These are phyloP conservation scores for Populus hybrid DNA, from an alignment of 441 rosid genomes.

Conservation along the genomic window DNA sequence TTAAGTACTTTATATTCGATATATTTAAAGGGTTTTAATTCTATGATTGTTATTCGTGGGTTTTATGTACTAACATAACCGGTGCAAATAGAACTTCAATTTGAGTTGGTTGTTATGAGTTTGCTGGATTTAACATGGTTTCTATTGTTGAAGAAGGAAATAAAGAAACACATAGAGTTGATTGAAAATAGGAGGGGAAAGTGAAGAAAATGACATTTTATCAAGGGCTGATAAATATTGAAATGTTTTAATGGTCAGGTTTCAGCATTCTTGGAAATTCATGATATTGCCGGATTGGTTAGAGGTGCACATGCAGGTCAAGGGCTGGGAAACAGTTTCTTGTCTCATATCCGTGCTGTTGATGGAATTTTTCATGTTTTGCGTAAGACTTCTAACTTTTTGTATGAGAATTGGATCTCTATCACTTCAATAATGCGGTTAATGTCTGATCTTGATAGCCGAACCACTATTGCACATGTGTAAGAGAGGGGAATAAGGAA, in stretches of 20 bases:
- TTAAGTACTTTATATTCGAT: no score
- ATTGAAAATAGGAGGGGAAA: background rate
- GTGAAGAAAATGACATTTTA: background rate
- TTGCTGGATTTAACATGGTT: background rate
- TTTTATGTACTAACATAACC: background rate
- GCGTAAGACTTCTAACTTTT: constrained; percentile 47
- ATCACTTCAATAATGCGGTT: background rate
- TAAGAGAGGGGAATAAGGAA: background rate
- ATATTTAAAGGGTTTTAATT: no score
- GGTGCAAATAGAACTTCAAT: background rate
- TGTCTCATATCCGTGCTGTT: constrained; percentile 97
- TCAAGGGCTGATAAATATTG: background rate
- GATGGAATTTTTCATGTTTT: constrained; percentile 96
- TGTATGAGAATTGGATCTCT: background rate
- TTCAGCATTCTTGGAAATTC: constrained; percentile 95
- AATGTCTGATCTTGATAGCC: background rate
- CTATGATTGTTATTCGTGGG: background rate
- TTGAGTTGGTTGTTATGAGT: background rate
- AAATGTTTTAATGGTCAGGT: constrained; percentile 38
- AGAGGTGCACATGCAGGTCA: constrained; percentile 98
- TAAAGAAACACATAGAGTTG: background rate
- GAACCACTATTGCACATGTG: background rate
- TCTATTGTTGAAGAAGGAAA: background rate
- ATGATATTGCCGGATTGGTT: constrained; percentile 98
- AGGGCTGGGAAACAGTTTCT: constrained; percentile 95